Conservation (phyloP, 257 asterid genomes). For the Rauvolfia tetraphylla region DNA sequence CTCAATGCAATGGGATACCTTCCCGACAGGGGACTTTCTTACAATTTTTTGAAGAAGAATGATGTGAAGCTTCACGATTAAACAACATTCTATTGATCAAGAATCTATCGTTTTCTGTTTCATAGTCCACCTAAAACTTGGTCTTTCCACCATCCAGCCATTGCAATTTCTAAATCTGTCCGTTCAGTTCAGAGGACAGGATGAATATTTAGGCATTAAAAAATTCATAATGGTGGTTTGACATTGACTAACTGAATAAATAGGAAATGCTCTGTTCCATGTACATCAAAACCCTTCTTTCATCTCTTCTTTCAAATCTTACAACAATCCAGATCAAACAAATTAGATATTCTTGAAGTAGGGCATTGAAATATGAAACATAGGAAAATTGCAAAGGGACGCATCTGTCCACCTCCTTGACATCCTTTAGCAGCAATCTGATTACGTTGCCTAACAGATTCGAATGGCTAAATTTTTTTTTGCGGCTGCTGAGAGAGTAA, state of each 20-base stretch:
- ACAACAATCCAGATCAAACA: neutral
- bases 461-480: neutral
- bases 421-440: neutral
- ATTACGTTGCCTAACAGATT: neutral
- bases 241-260: neutral
- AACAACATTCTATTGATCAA: neutral
- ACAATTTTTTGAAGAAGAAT: neutral
- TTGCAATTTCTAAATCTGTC: neutral
- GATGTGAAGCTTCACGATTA: neutral
- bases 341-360: slow-evolving; percentile 2
- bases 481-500: neutral
- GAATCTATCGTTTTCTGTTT: too few relatives aligned
- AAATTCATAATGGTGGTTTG: neutral
- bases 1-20: neutral
- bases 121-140: neutral
- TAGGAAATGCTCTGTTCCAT: neutral
- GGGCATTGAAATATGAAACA: neutral
- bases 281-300: slow-evolving; percentile 6
- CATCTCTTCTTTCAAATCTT: neutral
- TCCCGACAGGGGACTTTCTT: neutral
- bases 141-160: neutral
- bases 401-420: neutral
- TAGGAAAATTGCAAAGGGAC: neutral
- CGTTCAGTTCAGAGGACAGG: neutral
- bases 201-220: neutral